Evolutionary conservation across 1,139 yeast genomes (phyloP).

Genomic region (Taphrina betulina): DNA sequence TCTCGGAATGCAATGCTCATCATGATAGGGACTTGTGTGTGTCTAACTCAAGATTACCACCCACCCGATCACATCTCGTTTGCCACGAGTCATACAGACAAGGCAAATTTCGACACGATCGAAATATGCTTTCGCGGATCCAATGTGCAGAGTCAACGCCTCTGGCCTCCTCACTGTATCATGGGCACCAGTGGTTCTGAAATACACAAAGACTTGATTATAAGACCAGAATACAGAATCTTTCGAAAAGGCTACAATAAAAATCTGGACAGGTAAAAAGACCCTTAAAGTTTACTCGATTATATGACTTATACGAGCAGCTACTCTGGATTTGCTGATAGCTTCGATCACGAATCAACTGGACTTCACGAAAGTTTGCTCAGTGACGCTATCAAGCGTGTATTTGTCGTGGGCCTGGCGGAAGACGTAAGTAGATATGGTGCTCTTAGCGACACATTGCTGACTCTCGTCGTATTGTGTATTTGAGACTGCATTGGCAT

Average conservation of each 20-base stretch:
- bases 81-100: slow-evolving; percentile 12
- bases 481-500: slow-evolving; percentile 20
- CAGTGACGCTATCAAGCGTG: background rate
- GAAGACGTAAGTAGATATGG: slow-evolving; percentile 22
- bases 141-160: background rate
- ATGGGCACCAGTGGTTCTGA: slow-evolving; percentile 20
- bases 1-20: no score
- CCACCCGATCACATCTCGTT: slow-evolving; percentile 22
- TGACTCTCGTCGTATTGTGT: slow-evolving; percentile 12
- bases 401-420: slow-evolving; percentile 25
- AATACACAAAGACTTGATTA: slow-evolving; percentile 1
- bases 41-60: slow-evolving; percentile 27
- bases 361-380: slow-evolving; percentile 4
- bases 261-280: slow-evolving; percentile 18
- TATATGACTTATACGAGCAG: no score
- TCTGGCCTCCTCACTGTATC: slow-evolving; percentile 26
- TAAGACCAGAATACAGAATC: background rate
- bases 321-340: slow-evolving; percentile 27
- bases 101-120: background rate
- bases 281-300: no score
- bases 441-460: background rate
- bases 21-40: background rate
- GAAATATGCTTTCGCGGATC: background rate
- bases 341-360: slow-evolving; percentile 18
- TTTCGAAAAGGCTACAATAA: slow-evolving; percentile 23